Percentiles rank a stretch among this genome's conserved stretches.
Evolutionary conservation across 257 asterid genomes (phyloP).

Genomic region (Nicotiana otophora): DNA sequence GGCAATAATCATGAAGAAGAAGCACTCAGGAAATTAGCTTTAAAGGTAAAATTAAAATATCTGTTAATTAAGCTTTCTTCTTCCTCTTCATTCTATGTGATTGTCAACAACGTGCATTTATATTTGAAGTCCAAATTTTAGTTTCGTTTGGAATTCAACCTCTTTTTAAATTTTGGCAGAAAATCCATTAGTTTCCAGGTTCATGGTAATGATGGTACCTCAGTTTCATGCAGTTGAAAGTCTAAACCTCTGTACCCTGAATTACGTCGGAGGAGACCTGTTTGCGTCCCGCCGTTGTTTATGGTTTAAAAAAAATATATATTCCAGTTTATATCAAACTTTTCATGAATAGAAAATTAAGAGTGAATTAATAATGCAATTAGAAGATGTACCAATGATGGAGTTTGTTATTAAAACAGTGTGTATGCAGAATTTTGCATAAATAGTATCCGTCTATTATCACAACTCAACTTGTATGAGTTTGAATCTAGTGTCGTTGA

Average conservation of each 20-base stretch:
- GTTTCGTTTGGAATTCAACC: background rate
- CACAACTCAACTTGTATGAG: background rate
- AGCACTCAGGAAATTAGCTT: background rate
- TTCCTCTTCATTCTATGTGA: background rate
- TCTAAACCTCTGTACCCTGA: no score
- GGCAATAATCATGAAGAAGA: background rate
- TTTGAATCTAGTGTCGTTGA: no score
- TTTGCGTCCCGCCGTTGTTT: background rate
- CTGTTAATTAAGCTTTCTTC: background rate
- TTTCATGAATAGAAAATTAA: background rate
- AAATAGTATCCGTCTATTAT: background rate
- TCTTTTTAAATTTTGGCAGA: background rate
- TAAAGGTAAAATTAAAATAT: slow-evolving; percentile 17
- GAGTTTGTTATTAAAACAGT: background rate
- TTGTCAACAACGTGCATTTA: background rate
- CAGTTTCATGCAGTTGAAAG: no score
- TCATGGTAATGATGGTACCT: no score
- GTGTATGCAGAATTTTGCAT: background rate
- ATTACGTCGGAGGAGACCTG: no score
- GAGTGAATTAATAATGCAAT: background rate
- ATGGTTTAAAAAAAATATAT: background rate
- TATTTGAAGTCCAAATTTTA: background rate
- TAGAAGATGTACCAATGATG: background rate
- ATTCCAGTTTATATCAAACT: background rate
- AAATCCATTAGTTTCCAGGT: background rate